Percentiles rank a stretch among this genome's conserved stretches.
Evolutionary conservation across 495 filamentous ascomycete species (phyloP).

Genomic region (Durotheca rogersii): DNA sequence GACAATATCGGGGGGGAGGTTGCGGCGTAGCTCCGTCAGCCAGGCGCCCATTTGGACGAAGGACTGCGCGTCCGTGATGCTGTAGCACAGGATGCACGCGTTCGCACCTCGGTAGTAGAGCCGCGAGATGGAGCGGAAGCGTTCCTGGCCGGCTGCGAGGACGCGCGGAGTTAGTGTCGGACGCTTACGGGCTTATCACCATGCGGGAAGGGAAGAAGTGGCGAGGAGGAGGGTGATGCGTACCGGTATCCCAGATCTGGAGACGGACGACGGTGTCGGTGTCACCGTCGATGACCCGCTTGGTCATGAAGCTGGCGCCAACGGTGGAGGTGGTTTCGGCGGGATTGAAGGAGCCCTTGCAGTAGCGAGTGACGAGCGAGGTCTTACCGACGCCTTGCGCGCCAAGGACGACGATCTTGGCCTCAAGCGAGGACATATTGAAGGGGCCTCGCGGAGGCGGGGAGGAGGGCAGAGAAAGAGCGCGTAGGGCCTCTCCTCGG

Average conservation of each 20-base stretch:
- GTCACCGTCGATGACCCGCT: conserved; percentile 83
- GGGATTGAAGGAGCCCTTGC: conserved; percentile 74
- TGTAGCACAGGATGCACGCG: conserved; percentile 89
- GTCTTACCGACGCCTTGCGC: conserved; percentile 95
- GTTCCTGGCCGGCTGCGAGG: conserved; percentile 76
- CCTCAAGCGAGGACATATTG: conserved; percentile 69
- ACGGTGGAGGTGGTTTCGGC: conserved; percentile 75
- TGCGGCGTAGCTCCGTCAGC: conserved; percentile 75
- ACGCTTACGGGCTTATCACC: neutral
- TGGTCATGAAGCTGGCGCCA: conserved; percentile 92
- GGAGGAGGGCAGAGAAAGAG: no score
- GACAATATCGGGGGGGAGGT: conserved; percentile 72
- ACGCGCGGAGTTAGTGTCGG: conserved; percentile 11
- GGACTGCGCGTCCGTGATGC: conserved; percentile 81
- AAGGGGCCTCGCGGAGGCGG: no score
- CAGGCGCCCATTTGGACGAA: conserved; percentile 94
- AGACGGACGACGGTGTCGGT: conserved; percentile 76
- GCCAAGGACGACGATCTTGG: conserved; percentile 89
- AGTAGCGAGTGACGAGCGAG: conserved; percentile 82
- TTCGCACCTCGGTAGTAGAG: conserved; percentile 96
- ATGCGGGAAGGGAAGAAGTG: conserved; percentile 5
- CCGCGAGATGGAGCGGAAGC: conserved; percentile 88
- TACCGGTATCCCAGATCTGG: conserved; percentile 86
- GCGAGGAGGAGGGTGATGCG: conserved; percentile 1
- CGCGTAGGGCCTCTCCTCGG: no score